phyloP scores from a whole-genome alignment of 108 stramenopile species.

The Phaeodactylum tricornutum region DNA sequence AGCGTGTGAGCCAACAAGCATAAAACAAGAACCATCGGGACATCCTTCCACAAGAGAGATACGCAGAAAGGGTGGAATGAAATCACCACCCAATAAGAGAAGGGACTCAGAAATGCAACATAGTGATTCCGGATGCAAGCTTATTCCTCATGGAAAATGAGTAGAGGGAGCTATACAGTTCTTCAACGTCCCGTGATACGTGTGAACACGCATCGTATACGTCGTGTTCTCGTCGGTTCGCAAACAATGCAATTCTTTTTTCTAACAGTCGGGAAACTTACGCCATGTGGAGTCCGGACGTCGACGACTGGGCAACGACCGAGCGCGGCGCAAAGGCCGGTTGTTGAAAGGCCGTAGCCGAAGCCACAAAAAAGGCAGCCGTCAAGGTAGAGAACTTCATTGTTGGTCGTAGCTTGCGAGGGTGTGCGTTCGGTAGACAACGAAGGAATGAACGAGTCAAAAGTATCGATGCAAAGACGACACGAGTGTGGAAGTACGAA shows the following conservation, averaged over 20 bases:
- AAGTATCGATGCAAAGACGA: too few relatives aligned
- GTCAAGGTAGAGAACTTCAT: constrained; percentile 76
- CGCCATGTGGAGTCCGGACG: constrained; percentile 22
- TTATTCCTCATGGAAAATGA: constrained; percentile 40
- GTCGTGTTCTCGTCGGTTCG: too few relatives aligned
- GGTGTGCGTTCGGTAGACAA: not conserved
- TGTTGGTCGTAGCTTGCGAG: not conserved
- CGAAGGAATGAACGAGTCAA: too few relatives aligned
- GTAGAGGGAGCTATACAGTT: constrained; percentile 61
- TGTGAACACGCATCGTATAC: too few relatives aligned
- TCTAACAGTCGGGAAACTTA: constrained; percentile 13
- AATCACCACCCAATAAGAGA: not conserved
- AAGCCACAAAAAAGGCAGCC: constrained; percentile 54
- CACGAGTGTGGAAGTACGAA: too few relatives aligned
- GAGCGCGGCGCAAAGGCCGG: constrained; percentile 27
- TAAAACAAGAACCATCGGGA: not conserved
- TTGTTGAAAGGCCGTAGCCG: constrained; percentile 66
- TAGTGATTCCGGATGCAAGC: constrained; percentile 60
- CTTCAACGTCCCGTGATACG: constrained; percentile 19
- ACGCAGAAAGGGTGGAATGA: not conserved
- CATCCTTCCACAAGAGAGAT: not conserved
- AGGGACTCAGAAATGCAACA: constrained; percentile 47
- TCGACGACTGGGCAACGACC: constrained; percentile 5
- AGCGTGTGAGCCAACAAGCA: not conserved
- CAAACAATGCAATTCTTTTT: too few relatives aligned